Base-by-base conservation (phyloP, 108 stramenopile species). In the Pseudonitzschia delicatissima region DNA sequence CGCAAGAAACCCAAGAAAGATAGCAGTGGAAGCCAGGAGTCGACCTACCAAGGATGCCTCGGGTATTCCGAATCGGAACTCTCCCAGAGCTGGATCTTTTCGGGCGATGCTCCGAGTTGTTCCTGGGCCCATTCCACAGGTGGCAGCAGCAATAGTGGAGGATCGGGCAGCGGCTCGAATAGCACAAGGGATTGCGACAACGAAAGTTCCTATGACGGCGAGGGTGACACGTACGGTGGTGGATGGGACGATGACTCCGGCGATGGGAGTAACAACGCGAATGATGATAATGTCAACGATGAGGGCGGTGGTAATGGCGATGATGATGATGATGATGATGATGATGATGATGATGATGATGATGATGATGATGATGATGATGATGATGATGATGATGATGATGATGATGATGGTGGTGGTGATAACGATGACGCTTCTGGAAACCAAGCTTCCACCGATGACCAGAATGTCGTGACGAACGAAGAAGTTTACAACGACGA, bases 81-180 rank as follows among this genome's bases (percentile, higher is more conserved):
- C 5, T 17, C 47, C 5, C 26, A 13, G n/a, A 1, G 4, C 13
- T 80, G 79, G 65, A 76, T 64, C 50, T 81, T 71, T 48, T 64
- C 67, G 15, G 82, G 84, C 9, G 53, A 72, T 36, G 72, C 82
- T 52, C 84, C 87, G 15, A 68, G 72, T 29, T 80, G 84, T 75
- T 58, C 74, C 9, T 81, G 67, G 40, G 39, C 53, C 12, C 69
- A 69, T 70, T 51, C 13, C 25, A 57, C 57, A 33, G 68, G 29
- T 27, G 50, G 51, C 28, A 44, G 65, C 44, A 49, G 48, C 11
- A 26, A 29, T 34, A 60, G 57, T 34, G 42, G 67, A 34, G 68
- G 50, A 39, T 57, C 48, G 47, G 48, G 20, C 48, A 61, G 68
- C 18, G 45, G 69, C 17, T 49, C 50, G 11, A 29, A 23, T 31